Conservation (phyloP, 2,329 filamentous ascomycete genomes). For the Aspergillus spinulosporus region DNA sequence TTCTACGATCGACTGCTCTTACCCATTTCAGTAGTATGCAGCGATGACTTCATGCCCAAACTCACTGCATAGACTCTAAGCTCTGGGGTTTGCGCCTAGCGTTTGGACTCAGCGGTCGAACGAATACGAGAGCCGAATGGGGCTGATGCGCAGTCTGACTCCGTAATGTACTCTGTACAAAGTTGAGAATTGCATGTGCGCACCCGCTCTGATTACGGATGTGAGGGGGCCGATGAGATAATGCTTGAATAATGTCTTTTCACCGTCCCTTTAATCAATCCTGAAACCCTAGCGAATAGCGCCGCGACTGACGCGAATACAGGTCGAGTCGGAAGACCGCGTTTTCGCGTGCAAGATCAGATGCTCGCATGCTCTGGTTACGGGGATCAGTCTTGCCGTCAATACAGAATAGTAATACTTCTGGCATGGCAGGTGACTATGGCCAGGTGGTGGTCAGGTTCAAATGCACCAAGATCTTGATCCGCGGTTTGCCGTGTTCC, state of each 20-base stretch:
- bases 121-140: constrained; percentile 2
- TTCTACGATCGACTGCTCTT: neutral
- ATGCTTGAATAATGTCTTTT: neutral
- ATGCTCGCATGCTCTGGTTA: neutral
- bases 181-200: neutral
- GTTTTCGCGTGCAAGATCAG: neutral
- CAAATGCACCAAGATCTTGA: constrained; percentile 21
- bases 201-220: neutral
- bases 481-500: constrained; percentile 20
- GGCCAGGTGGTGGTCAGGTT: no score
- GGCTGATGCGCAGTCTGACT: neutral
- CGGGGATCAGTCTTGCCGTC: no score
- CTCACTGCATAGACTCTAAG: constrained; percentile 1
- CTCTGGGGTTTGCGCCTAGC: neutral
- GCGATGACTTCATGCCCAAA: constrained; percentile 6
- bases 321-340: neutral
- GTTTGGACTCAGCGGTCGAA: constrained; percentile 1
- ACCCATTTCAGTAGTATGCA: neutral
- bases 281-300: constrained; percentile 10
- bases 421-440: no score
- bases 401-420: no score
- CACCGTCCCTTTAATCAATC: constrained; percentile 8
- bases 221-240: constrained; percentile 5
- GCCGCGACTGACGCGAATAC: neutral
- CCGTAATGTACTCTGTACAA: neutral